Evolutionary conservation across 2,329 filamentous ascomycete genomes (phyloP).

Genomic region (Achaetomium macrosporum): DNA sequence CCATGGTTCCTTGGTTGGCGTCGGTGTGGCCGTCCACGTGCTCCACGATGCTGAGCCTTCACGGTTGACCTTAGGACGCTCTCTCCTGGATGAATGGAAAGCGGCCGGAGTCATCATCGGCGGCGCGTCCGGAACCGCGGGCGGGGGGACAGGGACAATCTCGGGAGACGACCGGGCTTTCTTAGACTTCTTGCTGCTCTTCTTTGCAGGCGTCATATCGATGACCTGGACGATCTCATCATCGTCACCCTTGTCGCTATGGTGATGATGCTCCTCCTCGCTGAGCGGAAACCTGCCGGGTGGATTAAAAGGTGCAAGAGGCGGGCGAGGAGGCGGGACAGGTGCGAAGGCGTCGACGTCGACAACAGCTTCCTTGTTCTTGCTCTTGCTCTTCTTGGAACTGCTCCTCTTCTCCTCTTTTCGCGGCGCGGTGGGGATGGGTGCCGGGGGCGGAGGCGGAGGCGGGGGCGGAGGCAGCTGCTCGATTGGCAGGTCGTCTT

Average conservation of each 20-base stretch:
- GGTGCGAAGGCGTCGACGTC: constrained; percentile 16
- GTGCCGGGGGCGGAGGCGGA: constrained; percentile 34
- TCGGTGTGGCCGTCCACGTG: constrained; percentile 64
- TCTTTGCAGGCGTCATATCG: constrained; percentile 41
- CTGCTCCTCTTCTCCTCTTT: constrained; percentile 37
- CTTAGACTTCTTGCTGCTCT: constrained; percentile 40
- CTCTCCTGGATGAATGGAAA: constrained; percentile 56
- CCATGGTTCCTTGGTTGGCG: constrained; percentile 42
- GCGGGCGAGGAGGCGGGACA: constrained; percentile 14
- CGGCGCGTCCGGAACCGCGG: constrained; percentile 43
- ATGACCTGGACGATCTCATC: constrained; percentile 46
- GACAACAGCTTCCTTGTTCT: constrained; percentile 26
- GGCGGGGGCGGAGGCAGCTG: constrained; percentile 24
- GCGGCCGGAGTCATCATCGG: constrained; percentile 31
- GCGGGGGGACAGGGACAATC: constrained; percentile 38
- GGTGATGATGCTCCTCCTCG: constrained; percentile 35
- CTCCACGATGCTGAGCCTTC: constrained; percentile 64
- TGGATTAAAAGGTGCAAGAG: constrained; percentile 29
- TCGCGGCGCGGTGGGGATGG: constrained; percentile 23
- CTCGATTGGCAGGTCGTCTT: constrained; percentile 7
- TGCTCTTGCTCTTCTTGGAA: constrained; percentile 19
- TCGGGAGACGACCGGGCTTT: constrained; percentile 36
- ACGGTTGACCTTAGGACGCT: constrained; percentile 70
- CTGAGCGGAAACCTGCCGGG: constrained; percentile 55
- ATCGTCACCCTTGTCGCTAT: constrained; percentile 15